Base-by-base conservation (phyloP, 805 yeast species). In the Kazachstania bromeliacearum region DNA sequence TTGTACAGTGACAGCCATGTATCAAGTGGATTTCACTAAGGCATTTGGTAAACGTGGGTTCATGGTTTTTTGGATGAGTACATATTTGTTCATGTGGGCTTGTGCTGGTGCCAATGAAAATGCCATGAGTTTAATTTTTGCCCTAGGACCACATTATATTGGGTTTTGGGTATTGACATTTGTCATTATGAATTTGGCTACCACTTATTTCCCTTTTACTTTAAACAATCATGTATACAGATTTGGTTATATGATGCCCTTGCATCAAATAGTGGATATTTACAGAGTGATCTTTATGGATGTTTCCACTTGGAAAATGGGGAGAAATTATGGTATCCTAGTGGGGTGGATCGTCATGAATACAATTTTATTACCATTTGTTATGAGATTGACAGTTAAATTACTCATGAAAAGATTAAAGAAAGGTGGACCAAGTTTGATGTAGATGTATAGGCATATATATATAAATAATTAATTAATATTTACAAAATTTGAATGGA, bases 31-130 rank as follows among this genome's bases (percentile, higher is more conserved):
- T 47, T 71, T 78, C 51, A 67, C 72, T 10, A 48, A 35, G 2
- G 59, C 84, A 0, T 81, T 74, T 62, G 87, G 85, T 2, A 65
- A 59, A 27, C 72, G 76, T 7, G 94, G 94, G 0, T 83, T 82
- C 55, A 69, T 83, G 28, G 77, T 83, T 1, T 72, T 71, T 45
- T 84, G 94, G 94, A 67, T 78, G 72, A 45, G 76, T 15, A 67
- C 76, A 4, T 83, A 62, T 52, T 47, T 83, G 33, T 71, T 84
- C 5, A 77, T 83, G 84, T 60, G 75, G 42, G 83, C 88, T 0
- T 79, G 81, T 19, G 94, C 89, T 41, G 73, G 81, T 33, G 77
- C 79, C 15, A 79, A 77, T 51, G 92, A 84, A 55, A 73, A 78
- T 43, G 59, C 71, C 44, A 74, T 77, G 0, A 52, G 75, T 55